These are phyloP conservation scores for Candida dajiaensis DNA, from an alignment of 805 yeast genomes.

Conservation along the genomic window DNA sequence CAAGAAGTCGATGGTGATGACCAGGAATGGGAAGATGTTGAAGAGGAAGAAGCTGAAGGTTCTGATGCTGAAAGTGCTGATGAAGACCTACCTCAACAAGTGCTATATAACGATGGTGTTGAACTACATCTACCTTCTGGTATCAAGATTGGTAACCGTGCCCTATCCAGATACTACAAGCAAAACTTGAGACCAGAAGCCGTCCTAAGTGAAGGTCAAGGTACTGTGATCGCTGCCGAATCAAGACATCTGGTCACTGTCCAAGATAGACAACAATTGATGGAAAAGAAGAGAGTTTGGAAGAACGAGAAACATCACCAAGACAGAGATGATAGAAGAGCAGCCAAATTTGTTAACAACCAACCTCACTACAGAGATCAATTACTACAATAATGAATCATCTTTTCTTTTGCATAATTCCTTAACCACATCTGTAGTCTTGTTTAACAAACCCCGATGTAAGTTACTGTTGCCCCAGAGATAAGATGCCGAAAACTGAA, in stretches of 20 bases:
- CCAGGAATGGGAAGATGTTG: slow-evolving; percentile 33
- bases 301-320: slow-evolving; percentile 47
- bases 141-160: slow-evolving; percentile 77
- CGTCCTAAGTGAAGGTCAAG: slow-evolving; percentile 66
- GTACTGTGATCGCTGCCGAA: slow-evolving; percentile 83
- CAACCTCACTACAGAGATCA: slow-evolving; percentile 89
- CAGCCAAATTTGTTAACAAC: slow-evolving; percentile 75
- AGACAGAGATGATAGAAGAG: slow-evolving; percentile 46
- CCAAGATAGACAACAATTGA: slow-evolving; percentile 38
- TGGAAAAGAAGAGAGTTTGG: slow-evolving; percentile 65
- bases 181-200: slow-evolving; percentile 62
- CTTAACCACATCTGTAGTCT: neutral
- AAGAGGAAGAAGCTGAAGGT: slow-evolving; percentile 28
- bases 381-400: slow-evolving; percentile 41
- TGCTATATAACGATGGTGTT: slow-evolving; percentile 52
- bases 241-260: slow-evolving; percentile 43
- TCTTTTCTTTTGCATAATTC: neutral
- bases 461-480: neutral
- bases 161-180: slow-evolving; percentile 71
- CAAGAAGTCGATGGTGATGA: slow-evolving; percentile 26
- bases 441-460: no score
- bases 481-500: neutral
- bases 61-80: slow-evolving; percentile 30
- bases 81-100: slow-evolving; percentile 32
- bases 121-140: slow-evolving; percentile 83